A percentile compares a stretch with the other conserved stretches of the same genome.
phyloP scores from a whole-genome alignment of 2,329 filamentous ascomycete species.

The Colletotrichum sp. region DNA sequence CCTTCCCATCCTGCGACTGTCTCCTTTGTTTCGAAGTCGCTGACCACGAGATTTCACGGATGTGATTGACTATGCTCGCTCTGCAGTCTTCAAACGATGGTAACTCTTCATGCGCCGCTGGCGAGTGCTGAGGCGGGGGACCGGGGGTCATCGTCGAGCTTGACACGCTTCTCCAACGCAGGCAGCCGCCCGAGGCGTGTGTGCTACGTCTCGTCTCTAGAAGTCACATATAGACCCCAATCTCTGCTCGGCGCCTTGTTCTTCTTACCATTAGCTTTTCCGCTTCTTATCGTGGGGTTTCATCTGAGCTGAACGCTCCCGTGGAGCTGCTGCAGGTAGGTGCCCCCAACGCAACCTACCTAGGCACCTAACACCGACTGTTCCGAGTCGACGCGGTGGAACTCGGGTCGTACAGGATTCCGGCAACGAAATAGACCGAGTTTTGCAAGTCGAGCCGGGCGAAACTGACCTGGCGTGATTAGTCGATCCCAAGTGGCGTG shows the following conservation, averaged over 20 bases:
- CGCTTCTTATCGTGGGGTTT: background rate
- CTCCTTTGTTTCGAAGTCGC: conserved; percentile 12
- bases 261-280: background rate
- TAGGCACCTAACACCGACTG: background rate
- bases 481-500: background rate
- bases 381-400: background rate
- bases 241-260: background rate
- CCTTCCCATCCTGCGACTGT: conserved; percentile 4
- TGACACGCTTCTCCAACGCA: conserved; percentile 14
- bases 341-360: conserved; percentile 2
- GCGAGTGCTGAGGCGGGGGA: background rate
- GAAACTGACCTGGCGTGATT: background rate
- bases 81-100: conserved; percentile 2
- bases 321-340: background rate
- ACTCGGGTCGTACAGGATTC: background rate
- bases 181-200: conserved; percentile 1
- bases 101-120: background rate
- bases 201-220: background rate
- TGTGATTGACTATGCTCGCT: conserved; percentile 4
- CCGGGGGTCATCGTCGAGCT: background rate
- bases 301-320: background rate
- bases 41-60: background rate
- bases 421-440: background rate
- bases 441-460: background rate
- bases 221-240: conserved; percentile 16